A percentile compares a stretch with the other conserved stretches of the same genome.
phyloP scores from a whole-genome alignment of 371 early-diverging fungal genomes.

The Mucor plumbeus region DNA sequence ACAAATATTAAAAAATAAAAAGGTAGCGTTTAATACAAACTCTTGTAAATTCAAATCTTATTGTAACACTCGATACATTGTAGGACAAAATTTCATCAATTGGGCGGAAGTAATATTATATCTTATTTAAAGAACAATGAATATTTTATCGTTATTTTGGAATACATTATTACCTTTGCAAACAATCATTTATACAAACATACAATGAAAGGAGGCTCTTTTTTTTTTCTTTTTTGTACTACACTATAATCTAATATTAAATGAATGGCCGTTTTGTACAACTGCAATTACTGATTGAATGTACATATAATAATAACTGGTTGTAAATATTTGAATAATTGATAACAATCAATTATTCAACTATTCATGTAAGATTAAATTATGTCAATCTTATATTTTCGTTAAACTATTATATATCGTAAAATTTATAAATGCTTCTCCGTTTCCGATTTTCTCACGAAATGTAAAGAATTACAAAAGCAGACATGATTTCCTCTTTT shows the following conservation, averaged over 20 bases:
- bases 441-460: background rate
- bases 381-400: background rate
- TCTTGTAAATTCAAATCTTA: no score
- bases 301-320: background rate
- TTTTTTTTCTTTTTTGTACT: background rate
- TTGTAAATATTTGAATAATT: background rate
- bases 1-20: background rate
- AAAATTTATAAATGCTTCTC: background rate
- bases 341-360: no score
- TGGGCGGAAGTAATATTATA: background rate
- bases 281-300: no score
- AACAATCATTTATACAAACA: no score
- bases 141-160: background rate
- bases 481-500: conserved; percentile 7
- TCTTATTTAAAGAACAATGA: background rate
- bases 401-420: background rate
- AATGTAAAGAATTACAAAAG: conserved; percentile 2
- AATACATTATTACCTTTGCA: background rate
- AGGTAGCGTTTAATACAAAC: no score
- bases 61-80: background rate
- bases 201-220: background rate
- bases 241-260: background rate
- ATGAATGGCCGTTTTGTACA: no score
- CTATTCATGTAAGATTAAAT: background rate
- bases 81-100: background rate